These are phyloP conservation scores for Candida ficus DNA, from an alignment of 805 yeast genomes.

Conservation along the genomic window DNA sequence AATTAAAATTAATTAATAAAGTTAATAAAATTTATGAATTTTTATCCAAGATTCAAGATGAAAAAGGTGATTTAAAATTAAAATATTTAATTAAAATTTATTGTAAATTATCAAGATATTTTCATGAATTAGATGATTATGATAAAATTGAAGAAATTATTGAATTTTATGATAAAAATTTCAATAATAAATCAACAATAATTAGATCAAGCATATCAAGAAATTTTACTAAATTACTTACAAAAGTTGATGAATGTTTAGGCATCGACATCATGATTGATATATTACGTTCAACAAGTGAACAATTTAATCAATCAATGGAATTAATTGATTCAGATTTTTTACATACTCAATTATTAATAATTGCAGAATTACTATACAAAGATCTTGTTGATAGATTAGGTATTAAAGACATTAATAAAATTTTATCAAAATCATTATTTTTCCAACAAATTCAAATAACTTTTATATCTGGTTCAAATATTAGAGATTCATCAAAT, in stretches of 20 bases:
- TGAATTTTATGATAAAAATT: slow-evolving; percentile 38
- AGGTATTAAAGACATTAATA: slow-evolving; percentile 10
- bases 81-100: slow-evolving; percentile 20
- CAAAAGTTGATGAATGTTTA: slow-evolving; percentile 30
- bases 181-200: slow-evolving; percentile 45
- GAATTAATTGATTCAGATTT: slow-evolving; percentile 28
- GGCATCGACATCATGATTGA: slow-evolving; percentile 37
- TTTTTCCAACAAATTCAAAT: slow-evolving; percentile 54
- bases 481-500: slow-evolving; percentile 80
- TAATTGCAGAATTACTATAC: slow-evolving; percentile 29
- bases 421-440: slow-evolving; percentile 40
- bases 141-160: slow-evolving; percentile 42
- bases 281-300: slow-evolving; percentile 16
- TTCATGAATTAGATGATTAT: slow-evolving; percentile 11
- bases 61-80: slow-evolving; percentile 6
- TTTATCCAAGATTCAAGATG: neutral
- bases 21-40: neutral
- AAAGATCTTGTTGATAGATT: slow-evolving; percentile 9
- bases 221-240: slow-evolving; percentile 46
- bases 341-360: slow-evolving; percentile 31
- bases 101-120: slow-evolving; percentile 19
- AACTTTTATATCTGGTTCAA: slow-evolving; percentile 53
- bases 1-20: slow-evolving; percentile 1
- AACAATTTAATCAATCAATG: slow-evolving; percentile 26
- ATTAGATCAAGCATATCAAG: slow-evolving; percentile 66